Base-by-base conservation (phyloP, 1,284 basidiomycete genomes). In the Heterobasidion parviporum region DNA sequence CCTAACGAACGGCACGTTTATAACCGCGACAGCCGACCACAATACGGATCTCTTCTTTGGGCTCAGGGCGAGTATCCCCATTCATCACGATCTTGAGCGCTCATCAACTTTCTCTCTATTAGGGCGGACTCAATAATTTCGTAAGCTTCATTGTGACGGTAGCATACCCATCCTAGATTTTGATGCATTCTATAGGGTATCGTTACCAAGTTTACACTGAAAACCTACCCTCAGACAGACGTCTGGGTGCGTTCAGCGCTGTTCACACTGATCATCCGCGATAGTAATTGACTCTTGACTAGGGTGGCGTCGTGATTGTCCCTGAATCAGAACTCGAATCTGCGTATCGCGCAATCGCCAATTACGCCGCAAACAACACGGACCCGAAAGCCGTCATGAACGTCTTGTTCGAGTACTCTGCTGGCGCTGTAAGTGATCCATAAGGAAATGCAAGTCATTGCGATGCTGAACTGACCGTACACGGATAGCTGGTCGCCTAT, bases 41-140 rank as follows among this genome's bases (percentile, higher is more conserved):
- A 53, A 64, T 44, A 14, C 41, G 2, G 70, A 75, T 50, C 63
- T 78, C 0, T 76, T 75, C 59, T 74, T 66, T 36, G 73, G 68
- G 14, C 59, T 77, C 50, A 73, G 69, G 68, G 76, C 76, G 57
- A n/a, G 64, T 45, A 46, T 46, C 36, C 18, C 41, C 41, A 44
- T 47, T 16, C 53, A 16, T 8, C 38, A 18, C 26, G n/a, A 36
- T 52, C 32, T 58, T 46, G 20, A n/a, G 12, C 12, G 15, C n/a
- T 49, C 14, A 26, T 34, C 15, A 16, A 15, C 12, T 9, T 3
- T 1, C n/a, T 50, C 14, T 33, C 35, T 6, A 49, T 18, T 50
- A 82, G 79, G 80, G 80, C 47, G 79, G 80, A 9, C 67, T 74
- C 59, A 83, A 85, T 60, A 85, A 85, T 62, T 84, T 81, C 57